Conservation (phyloP, 1,139 yeast species). For the Sugiyamaella novakii region DNA sequence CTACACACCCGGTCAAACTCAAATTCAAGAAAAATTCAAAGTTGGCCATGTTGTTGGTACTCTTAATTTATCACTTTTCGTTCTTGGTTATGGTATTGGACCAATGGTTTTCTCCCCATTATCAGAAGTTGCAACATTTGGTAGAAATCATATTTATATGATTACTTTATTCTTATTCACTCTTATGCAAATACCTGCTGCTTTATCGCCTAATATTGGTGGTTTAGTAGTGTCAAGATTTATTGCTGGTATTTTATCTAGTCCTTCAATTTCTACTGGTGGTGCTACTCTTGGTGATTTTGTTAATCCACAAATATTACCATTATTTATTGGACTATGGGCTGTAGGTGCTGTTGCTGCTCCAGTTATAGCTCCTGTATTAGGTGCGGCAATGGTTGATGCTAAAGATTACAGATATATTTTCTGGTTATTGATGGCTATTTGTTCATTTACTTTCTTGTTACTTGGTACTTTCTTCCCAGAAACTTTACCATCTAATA, state of each 20-base stretch:
- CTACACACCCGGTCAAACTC: conserved; percentile 57
- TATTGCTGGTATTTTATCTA: conserved; percentile 75
- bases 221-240: conserved; percentile 64
- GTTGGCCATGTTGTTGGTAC: conserved; percentile 50
- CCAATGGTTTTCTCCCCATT: conserved; percentile 59
- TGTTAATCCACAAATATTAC: conserved; percentile 27
- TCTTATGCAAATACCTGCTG: conserved; percentile 55
- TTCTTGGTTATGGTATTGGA: conserved; percentile 60
- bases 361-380: conserved; percentile 65
- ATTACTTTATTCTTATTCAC: conserved; percentile 56
- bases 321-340: conserved; percentile 48
- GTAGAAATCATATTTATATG: conserved; percentile 57
- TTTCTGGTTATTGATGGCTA: conserved; percentile 51
- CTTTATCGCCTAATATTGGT: conserved; percentile 53
- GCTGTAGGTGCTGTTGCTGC: conserved; percentile 59
- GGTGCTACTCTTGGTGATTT: conserved; percentile 81
- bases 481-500: conserved; percentile 54
- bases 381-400: conserved; percentile 59
- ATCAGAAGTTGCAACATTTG: conserved; percentile 54
- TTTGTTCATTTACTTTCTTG: conserved; percentile 45
- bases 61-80: conserved; percentile 57
- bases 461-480: conserved; percentile 49
- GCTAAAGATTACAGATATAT: conserved; percentile 39
- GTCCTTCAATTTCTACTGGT: conserved; percentile 85
- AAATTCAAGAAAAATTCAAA: conserved; percentile 49